Evolutionary conservation across 768 basidiomycete genomes (phyloP).

Genomic region (Strobilomyces echinocephalus): DNA sequence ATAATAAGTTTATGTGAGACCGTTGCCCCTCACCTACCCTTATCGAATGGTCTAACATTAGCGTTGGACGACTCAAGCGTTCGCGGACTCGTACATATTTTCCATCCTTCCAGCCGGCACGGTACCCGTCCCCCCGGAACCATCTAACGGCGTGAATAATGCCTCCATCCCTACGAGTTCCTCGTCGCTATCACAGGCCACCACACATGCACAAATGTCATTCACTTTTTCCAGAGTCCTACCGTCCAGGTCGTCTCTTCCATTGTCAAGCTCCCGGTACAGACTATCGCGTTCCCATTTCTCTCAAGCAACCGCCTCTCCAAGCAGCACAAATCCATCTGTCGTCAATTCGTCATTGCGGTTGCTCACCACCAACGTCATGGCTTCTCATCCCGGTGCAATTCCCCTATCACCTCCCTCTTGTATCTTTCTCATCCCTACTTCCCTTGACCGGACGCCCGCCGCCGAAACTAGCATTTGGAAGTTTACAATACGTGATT

Average conservation of each 20-base stretch:
- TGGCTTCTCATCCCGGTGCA: constrained; percentile 47
- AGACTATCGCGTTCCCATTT: no score
- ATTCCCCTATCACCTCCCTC: not conserved
- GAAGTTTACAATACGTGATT: no score
- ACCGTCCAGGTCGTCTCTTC: constrained; percentile 70
- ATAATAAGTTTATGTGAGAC: constrained; percentile 52
- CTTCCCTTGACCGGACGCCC: constrained; percentile 56
- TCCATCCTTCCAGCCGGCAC: constrained; percentile 69
- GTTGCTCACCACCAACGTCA: constrained; percentile 12
- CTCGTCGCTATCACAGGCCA: constrained; percentile 14
- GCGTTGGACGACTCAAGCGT: constrained; percentile 45
- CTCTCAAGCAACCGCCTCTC: constrained; percentile 27
- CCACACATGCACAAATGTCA: constrained; percentile 20
- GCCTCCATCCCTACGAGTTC: constrained; percentile 6
- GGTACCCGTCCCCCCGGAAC: constrained; percentile 34
- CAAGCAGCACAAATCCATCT: constrained; percentile 35
- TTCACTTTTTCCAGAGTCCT: constrained; percentile 48
- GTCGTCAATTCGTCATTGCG: not conserved
- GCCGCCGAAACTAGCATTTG: constrained; percentile 31
- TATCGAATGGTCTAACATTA: constrained; percentile 61
- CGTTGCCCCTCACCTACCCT: constrained; percentile 27
- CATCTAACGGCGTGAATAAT: constrained; percentile 16
- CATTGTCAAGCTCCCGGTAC: constrained; percentile 54
- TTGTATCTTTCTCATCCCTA: constrained; percentile 58
- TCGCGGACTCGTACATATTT: constrained; percentile 73